phyloP scores from a whole-genome alignment of 805 yeast species.

The Wickerhamomyces queroliae region DNA sequence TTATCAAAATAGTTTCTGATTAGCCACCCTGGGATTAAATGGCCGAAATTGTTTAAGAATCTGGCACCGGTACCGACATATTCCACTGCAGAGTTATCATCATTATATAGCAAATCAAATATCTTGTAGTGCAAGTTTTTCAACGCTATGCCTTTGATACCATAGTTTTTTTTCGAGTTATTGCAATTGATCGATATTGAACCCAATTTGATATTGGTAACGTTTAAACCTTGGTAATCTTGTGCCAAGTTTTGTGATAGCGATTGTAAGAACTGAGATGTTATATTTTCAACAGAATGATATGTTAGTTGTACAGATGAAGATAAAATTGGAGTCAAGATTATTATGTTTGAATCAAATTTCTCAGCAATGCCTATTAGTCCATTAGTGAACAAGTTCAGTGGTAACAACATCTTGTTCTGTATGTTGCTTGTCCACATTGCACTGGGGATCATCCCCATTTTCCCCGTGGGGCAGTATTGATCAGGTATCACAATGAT shows the following conservation, averaged over 20 bases:
- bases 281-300: conserved; percentile 57
- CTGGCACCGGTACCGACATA: conserved; percentile 22
- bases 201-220: conserved; percentile 41
- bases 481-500: conserved; percentile 67
- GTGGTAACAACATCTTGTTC: conserved; percentile 40
- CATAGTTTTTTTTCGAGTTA: conserved; percentile 12
- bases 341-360: conserved; percentile 43
- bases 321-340: conserved; percentile 51
- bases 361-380: conserved; percentile 46
- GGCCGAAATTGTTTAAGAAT: conserved; percentile 11
- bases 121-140: conserved; percentile 15
- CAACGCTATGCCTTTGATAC: conserved; percentile 18
- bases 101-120: conserved; percentile 18
- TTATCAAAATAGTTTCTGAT: conserved; percentile 10
- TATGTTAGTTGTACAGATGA: conserved; percentile 51
- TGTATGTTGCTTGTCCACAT: conserved; percentile 46
- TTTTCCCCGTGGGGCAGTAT: conserved; percentile 61
- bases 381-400: conserved; percentile 49
- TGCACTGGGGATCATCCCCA: conserved; percentile 45
- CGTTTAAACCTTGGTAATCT: conserved; percentile 34
- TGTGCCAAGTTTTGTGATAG: conserved; percentile 31
- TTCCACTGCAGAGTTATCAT: conserved; percentile 9
- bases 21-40: conserved; percentile 17
- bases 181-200: conserved; percentile 35
- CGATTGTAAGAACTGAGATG: conserved; percentile 37